A percentile compares a stretch with the other conserved stretches of the same genome.
Evolutionary conservation across 306 rosid species (phyloP).

Genomic region (Casuarina cunninghamiana): DNA sequence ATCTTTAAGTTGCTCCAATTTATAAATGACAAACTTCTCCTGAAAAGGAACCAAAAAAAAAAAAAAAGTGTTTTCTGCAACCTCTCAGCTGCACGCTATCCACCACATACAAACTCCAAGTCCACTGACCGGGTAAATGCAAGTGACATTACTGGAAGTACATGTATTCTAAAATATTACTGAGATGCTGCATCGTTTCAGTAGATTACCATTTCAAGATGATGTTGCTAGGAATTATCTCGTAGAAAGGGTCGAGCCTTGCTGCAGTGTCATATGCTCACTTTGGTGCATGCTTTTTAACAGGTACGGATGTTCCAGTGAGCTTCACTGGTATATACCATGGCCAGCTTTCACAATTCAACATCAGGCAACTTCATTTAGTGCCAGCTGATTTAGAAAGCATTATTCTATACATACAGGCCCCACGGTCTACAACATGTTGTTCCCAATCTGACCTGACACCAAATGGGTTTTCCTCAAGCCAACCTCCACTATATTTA

Average conservation of each 20-base stretch:
- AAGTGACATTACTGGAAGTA: background rate
- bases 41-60: background rate
- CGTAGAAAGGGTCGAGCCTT: slow-evolving; percentile 3
- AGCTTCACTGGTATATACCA: slow-evolving; percentile 1
- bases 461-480: slow-evolving; percentile 76
- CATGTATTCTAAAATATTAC: background rate
- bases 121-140: background rate
- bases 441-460: slow-evolving; percentile 86
- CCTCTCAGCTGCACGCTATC: background rate
- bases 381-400: slow-evolving; percentile 47
- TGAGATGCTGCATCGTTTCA: slow-evolving; percentile 1
- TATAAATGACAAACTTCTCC: background rate
- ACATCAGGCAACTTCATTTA: slow-evolving; percentile 29
- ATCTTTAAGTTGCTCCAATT: background rate
- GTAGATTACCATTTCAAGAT: background rate
- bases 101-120: background rate
- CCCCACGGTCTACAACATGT: slow-evolving; percentile 72
- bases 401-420: slow-evolving; percentile 74
- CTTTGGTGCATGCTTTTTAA: background rate
- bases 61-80: background rate
- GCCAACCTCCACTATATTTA: slow-evolving; percentile 53
- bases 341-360: slow-evolving; percentile 25
- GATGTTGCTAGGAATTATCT: background rate
- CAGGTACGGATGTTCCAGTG: background rate
- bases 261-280: background rate